Evolutionary conservation across 2,329 filamentous ascomycete species (phyloP).

Genomic region (Botryotinia calthae): DNA sequence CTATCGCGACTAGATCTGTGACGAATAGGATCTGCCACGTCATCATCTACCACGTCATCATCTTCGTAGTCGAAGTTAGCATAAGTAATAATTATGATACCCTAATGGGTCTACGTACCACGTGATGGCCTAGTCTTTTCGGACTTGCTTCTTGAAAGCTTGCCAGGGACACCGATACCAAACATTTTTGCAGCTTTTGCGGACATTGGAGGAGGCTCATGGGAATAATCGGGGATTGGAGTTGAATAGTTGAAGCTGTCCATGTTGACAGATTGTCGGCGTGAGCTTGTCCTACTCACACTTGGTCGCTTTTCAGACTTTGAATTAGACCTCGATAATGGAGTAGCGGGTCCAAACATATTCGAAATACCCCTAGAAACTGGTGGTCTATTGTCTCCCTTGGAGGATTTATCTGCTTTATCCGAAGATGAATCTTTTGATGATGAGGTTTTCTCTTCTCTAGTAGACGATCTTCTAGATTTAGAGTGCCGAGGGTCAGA

Average conservation of each 20-base stretch:
- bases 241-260: conserved; percentile 60
- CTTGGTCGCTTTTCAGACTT: conserved; percentile 62
- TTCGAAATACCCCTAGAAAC: conserved; percentile 52
- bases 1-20: conserved; percentile 49
- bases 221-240: conserved; percentile 66
- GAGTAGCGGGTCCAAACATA: conserved; percentile 66
- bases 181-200: conserved; percentile 78
- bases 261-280: conserved; percentile 67
- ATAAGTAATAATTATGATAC: conserved; percentile 3
- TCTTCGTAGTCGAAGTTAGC: conserved; percentile 42
- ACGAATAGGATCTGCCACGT: conserved; percentile 44
- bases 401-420: conserved; percentile 44
- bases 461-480: conserved; percentile 52
- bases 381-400: conserved; percentile 40
- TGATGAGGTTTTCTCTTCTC: conserved; percentile 61
- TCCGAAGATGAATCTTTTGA: conserved; percentile 71
- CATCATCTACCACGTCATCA: conserved; percentile 53
- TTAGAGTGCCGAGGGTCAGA: conserved; percentile 53
- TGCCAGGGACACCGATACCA: conserved; percentile 51
- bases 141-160: conserved; percentile 49
- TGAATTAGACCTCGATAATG: conserved; percentile 67
- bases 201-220: conserved; percentile 53
- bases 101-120: conserved; percentile 33
- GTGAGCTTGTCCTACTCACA: conserved; percentile 56
- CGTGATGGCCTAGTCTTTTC: conserved; percentile 48